Base-by-base conservation (phyloP, 2,329 filamentous ascomycete species). In the Claviceps humidiphila region DNA sequence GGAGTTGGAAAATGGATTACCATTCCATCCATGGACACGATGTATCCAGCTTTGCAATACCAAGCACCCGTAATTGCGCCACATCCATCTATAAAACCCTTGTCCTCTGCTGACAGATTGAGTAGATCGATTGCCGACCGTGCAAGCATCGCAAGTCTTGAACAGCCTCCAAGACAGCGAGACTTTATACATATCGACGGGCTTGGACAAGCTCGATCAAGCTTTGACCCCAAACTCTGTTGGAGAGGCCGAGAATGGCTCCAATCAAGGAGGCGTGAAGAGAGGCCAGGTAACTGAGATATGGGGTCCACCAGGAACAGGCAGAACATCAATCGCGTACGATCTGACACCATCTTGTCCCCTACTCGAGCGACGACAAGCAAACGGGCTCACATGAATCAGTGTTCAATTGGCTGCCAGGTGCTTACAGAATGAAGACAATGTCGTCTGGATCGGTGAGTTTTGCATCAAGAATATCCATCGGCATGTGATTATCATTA, bases 291-390 rank as follows among this genome's bases (percentile, higher is more conserved):
- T 95, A 43, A 87, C 86, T 3, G 91, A 97, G 67, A 71, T 95
- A 49, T 95, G 87, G 78, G 91, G 91, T 0, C 89, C 90, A 11
- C 85, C 88, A 8, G 90, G 89, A 1, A 80, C 80, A 26, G 91
- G 90, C 34, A 96, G 95, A 73, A 95, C 89, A 4, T 76, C 84
- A 13, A 72, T 96, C 59, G 86, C 84, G 86, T 91, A 74, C 69
- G 80, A 47, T 30, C 20, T 9, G 16, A 26, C 22, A 22, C 5
- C 17, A 17, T 39, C 7, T 20, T n/a, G 2, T 26, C 16, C 7
- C 14, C 41, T 42, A n/a, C 16, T 22, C 41, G 17, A 42, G 41
- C 17, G 7, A 13, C 5, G 41, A 17, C 1, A 26, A 26, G 6
- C 26, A 8, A 14, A 26, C 5, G 4, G 14, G 3, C 14, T 41